phyloP scores from a whole-genome alignment of 176 grass and related monocot species.

The Carex parvula region DNA sequence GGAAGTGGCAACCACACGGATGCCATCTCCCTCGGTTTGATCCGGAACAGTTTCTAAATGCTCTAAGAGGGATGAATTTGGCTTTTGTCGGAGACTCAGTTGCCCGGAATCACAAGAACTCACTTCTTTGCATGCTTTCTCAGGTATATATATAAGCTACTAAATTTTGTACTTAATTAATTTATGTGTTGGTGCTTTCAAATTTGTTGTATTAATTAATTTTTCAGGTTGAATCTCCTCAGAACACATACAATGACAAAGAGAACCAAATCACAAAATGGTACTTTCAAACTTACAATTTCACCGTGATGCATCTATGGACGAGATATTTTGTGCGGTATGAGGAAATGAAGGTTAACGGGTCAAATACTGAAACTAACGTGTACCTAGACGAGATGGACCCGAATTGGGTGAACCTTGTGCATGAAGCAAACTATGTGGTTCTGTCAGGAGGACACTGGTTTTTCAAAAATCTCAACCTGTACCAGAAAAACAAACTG shows the following conservation, averaged over 20 bases:
- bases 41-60: slow-evolving; percentile 37
- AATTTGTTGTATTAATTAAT: not conserved
- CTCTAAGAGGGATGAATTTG: slow-evolving; percentile 44
- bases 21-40: slow-evolving; percentile 50
- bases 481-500: slow-evolving; percentile 18
- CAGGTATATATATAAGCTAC: not conserved
- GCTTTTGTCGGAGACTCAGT: slow-evolving; percentile 61
- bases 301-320: slow-evolving; percentile 28
- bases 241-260: slow-evolving; percentile 4
- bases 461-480: slow-evolving; percentile 30
- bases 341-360: slow-evolving; percentile 10
- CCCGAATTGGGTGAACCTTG: slow-evolving; percentile 19
- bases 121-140: slow-evolving; percentile 54
- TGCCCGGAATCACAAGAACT: slow-evolving; percentile 65
- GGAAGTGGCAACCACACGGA: slow-evolving; percentile 47
- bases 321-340: slow-evolving; percentile 21
- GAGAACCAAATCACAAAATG: slow-evolving; percentile 30
- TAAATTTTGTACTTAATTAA: no score
- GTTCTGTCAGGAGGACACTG: slow-evolving; percentile 30
- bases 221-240: slow-evolving; percentile 38
- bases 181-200: no score
- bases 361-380: not conserved
- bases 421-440: slow-evolving; percentile 13
- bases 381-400: slow-evolving; percentile 25
- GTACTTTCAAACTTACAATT: slow-evolving; percentile 40